These are phyloP conservation scores for Epichloe brachyelytri DNA, from an alignment of 2,329 filamentous ascomycete genomes.

Conservation along the genomic window DNA sequence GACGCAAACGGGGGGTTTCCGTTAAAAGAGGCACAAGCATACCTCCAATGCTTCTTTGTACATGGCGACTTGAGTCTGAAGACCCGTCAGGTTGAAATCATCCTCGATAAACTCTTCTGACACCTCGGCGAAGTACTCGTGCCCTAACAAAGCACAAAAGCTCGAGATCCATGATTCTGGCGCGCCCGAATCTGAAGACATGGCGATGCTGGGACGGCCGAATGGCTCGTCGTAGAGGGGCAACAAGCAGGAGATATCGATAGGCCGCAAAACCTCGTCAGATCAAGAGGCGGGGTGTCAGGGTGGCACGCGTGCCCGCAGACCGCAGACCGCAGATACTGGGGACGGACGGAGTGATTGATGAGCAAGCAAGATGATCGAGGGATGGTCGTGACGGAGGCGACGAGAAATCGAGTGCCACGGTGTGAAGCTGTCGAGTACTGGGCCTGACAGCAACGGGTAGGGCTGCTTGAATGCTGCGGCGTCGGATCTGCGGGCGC, in stretches of 20 bases:
- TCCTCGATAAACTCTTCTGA: slow-evolving; percentile 99
- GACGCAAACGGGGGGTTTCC: no score
- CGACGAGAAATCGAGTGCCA: neutral
- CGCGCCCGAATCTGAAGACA: slow-evolving; percentile 48
- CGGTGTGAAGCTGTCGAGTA: neutral
- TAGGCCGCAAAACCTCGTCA: slow-evolving; percentile 1
- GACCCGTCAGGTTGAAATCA: slow-evolving; percentile 95
- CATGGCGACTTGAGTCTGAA: slow-evolving; percentile 92
- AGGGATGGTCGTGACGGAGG: neutral
- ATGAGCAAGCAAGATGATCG: neutral
- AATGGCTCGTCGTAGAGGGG: slow-evolving; percentile 3
- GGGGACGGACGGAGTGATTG: neutral
- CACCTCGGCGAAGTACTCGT: slow-evolving; percentile 98
- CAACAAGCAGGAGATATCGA: neutral
- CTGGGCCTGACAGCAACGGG: neutral
- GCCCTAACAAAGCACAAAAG: slow-evolving; percentile 87
- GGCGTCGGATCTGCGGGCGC: neutral
- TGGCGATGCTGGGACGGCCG: slow-evolving; percentile 15
- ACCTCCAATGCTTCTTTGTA: slow-evolving; percentile 96
- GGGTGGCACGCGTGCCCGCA: slow-evolving; percentile 1
- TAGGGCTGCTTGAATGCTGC: neutral
- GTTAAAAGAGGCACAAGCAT: slow-evolving; percentile 8
- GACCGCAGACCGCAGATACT: neutral
- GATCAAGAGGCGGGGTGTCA: slow-evolving; percentile 1
- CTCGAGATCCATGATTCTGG: slow-evolving; percentile 95